A percentile compares a stretch with the other conserved stretches of the same genome.
These are phyloP conservation scores for Coleophoma cylindrospora DNA, from an alignment of 2,329 filamentous ascomycete species.

Conservation along the genomic window DNA sequence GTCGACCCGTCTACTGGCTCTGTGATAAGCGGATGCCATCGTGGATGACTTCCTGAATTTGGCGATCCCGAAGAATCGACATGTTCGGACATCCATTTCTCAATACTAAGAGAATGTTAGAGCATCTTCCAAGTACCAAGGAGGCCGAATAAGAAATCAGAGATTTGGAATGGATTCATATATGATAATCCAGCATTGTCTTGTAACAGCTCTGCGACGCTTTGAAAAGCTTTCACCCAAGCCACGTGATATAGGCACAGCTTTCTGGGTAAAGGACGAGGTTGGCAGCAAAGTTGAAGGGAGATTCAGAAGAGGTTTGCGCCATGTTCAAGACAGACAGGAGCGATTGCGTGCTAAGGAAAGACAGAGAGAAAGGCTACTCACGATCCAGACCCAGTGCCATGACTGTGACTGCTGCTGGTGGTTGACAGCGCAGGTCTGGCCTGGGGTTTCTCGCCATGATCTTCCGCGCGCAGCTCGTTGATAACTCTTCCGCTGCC, in stretches of 20 bases:
- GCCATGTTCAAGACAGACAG: neutral
- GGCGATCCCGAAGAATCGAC: conserved; percentile 11
- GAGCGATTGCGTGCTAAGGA: neutral
- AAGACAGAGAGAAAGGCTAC: neutral
- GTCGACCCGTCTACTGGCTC: conserved; percentile 29
- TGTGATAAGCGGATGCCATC: conserved; percentile 22
- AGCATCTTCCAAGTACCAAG: too few relatives aligned
- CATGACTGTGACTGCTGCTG: conserved; percentile 7
- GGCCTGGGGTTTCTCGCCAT: conserved; percentile 33
- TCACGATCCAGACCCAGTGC: conserved; percentile 8
- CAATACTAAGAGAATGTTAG: conserved; percentile 10
- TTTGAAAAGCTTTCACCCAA: too few relatives aligned
- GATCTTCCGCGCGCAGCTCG: conserved; percentile 48
- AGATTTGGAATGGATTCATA: too few relatives aligned
- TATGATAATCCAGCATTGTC: too few relatives aligned
- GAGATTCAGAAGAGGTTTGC: too few relatives aligned
- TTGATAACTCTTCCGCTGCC: conserved; percentile 59
- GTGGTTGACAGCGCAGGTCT: conserved; percentile 9
- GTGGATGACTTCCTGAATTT: conserved; percentile 4
- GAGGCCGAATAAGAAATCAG: too few relatives aligned
- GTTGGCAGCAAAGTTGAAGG: too few relatives aligned
- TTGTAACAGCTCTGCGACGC: too few relatives aligned
- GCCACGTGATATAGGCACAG: too few relatives aligned
- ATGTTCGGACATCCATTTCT: conserved; percentile 19
- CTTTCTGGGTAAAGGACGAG: too few relatives aligned